Evolutionary conservation across 2,329 filamentous ascomycete genomes (phyloP).

Genomic region (Venturia carpophila): DNA sequence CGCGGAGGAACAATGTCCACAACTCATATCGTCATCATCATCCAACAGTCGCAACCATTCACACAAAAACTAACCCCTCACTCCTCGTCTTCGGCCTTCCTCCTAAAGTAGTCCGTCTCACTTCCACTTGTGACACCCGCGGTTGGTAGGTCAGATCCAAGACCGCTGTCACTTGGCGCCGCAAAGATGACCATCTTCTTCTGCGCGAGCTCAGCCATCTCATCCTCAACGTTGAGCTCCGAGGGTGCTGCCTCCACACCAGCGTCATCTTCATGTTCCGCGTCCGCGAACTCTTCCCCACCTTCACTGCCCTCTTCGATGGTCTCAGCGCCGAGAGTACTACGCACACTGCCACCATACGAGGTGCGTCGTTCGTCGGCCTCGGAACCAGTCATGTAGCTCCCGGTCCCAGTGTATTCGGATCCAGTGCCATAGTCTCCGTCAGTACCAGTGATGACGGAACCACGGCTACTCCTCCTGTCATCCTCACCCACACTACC

Average conservation of each 20-base stretch:
- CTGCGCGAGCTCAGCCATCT: constrained; percentile 8
- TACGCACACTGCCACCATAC: constrained; percentile 33
- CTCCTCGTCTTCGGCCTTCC: constrained; percentile 14
- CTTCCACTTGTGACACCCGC: constrained; percentile 23
- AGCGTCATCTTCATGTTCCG: constrained; percentile 8
- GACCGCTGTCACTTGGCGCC: constrained; percentile 27
- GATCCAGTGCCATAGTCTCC: constrained; percentile 28
- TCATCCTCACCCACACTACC: constrained; percentile 31
- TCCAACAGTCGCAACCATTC: neutral
- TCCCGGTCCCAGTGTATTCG: constrained; percentile 39
- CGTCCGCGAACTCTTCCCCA: constrained; percentile 12
- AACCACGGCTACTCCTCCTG: constrained; percentile 13
- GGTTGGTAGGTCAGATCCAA: constrained; percentile 33
- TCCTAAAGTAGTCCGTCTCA: constrained; percentile 20
- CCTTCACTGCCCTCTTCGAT: constrained; percentile 23
- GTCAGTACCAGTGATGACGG: constrained; percentile 4
- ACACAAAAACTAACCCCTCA: neutral
- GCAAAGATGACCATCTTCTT: constrained; percentile 18
- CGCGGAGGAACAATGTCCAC: neutral
- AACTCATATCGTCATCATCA: constrained; percentile 1
- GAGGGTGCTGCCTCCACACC: neutral
- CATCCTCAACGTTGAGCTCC: constrained; percentile 13
- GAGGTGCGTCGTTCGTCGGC: constrained; percentile 37
- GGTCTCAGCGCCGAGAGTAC: constrained; percentile 28
- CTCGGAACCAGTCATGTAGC: constrained; percentile 43